A percentile compares a stretch with the other conserved stretches of the same genome.
Conservation (phyloP, 352 stramenopile genomes). For the Pythium rhizo-oryzae region DNA sequence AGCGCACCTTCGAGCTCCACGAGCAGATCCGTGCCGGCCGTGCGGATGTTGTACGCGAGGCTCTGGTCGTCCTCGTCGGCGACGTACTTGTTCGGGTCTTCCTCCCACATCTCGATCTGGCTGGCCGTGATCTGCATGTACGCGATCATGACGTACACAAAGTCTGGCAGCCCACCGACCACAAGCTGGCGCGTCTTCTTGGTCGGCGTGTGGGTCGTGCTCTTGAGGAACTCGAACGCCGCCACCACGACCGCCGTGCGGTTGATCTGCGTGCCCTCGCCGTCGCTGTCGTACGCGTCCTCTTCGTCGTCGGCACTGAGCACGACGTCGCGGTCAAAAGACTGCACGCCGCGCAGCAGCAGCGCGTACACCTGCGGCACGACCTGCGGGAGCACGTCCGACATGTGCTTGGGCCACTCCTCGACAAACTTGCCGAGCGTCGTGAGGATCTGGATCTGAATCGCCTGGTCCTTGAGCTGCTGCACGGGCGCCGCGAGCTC, state of each 20-base stretch:
- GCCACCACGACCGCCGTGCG: conserved; percentile 70
- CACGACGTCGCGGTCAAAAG: conserved; percentile 65
- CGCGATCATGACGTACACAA: conserved; percentile 79
- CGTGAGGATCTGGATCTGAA: conserved; percentile 80
- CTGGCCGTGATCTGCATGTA: conserved; percentile 86
- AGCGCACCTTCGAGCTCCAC: conserved; percentile 67
- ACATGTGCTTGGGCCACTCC: conserved; percentile 85
- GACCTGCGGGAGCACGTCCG: conserved; percentile 67
- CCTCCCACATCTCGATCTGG: conserved; percentile 76
- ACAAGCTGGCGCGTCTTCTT: conserved; percentile 80
- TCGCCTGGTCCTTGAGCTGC: conserved; percentile 55
- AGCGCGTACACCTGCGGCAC: conserved; percentile 72
- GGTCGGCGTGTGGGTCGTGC: conserved; percentile 68
- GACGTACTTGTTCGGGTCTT: conserved; percentile 86
- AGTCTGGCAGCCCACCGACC: conserved; percentile 51
- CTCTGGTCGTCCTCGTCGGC: conserved; percentile 86
- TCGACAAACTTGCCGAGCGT: conserved; percentile 79
- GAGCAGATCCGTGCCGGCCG: conserved; percentile 66
- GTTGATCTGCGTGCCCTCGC: conserved; percentile 64
- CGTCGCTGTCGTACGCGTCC: conserved; percentile 80
- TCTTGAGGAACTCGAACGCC: conserved; percentile 76
- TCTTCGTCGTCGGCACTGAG: conserved; percentile 51
- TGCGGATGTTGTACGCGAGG: conserved; percentile 78
- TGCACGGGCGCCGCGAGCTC: conserved; percentile 49
- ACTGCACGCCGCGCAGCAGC: conserved; percentile 42